Evolutionary conservation across 192 early-diverging fungal genomes (phyloP), one percentile per base, ranked within the genome.

Genomic region (Pilaira anomala): DNA sequence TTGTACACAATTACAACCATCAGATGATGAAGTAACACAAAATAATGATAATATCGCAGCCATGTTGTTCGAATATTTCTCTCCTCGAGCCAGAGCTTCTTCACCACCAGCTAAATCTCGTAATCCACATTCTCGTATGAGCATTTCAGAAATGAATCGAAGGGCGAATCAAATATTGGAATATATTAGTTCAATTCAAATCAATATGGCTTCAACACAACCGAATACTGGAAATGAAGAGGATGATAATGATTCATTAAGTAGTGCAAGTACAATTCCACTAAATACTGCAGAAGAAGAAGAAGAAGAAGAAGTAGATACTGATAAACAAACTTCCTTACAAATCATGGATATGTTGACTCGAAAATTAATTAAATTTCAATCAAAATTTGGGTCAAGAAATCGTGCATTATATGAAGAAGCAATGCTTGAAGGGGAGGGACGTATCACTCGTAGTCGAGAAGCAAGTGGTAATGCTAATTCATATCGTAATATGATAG

Each of bases 141-240:
- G 78, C 12, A 39, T 88, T 14, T 65, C 70, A 48, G 87, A 88
- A 57, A 88, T 87, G 87, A 86, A 73, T 62, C 79, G 80, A 64
- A 78, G 87, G 14, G 78, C 81, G 19, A 87, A 86, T 71, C 84
- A 83, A 40, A 68, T 88, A 22, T 74, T 81, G 26, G 85, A 88
- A 28, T 89, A 85, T 69, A 80, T 86, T 22, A 62, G 71, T 12
- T 22, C 39, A 3, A 60, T 78, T 0, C 80, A 83, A 57, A 67
- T 78, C 3, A 71, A 75, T 22, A 84, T 82, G 80, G 60, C 60
- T 24, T 49, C 28, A 25, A 22, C 19, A 7, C 48, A 48, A 30
- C 40, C 9, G 14, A 2, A n/a, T n/a, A n/a, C n/a, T n/a, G 33
- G 33, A 9, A 5, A 36, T 36, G 33, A 36, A 36, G 33, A 36